Evolutionary conservation across 257 asterid genomes (phyloP).

Genomic region (Solanum dulcamara): DNA sequence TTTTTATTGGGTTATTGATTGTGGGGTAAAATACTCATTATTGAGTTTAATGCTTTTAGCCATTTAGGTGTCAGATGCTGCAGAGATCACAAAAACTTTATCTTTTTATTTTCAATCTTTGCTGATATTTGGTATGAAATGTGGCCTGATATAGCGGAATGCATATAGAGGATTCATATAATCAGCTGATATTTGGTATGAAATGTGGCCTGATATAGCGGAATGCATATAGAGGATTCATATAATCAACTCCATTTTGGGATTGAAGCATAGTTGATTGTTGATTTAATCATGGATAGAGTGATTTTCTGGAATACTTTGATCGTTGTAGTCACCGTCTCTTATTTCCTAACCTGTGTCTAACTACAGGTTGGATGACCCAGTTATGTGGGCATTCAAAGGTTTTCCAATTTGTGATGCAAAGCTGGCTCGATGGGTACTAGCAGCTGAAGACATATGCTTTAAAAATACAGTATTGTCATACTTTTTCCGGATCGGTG

Average conservation of each 20-base stretch:
- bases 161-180: too few relatives aligned
- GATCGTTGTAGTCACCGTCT: neutral
- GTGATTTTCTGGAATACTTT: neutral
- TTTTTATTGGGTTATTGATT: neutral
- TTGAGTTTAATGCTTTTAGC: too few relatives aligned
- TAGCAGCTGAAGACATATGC: conserved; percentile 96
- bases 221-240: neutral
- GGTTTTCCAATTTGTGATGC: conserved; percentile 68
- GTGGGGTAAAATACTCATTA: neutral
- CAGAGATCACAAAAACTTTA: too few relatives aligned
- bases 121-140: neutral
- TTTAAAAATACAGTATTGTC: conserved; percentile 64
- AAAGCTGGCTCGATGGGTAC: conserved; percentile 77
- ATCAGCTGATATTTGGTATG: too few relatives aligned
- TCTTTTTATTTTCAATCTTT: neutral
- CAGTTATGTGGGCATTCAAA: conserved; percentile 84
- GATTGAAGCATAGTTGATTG: neutral
- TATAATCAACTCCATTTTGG: neutral
- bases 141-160: too few relatives aligned
- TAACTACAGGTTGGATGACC: conserved; percentile 84
- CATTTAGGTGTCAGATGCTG: too few relatives aligned
- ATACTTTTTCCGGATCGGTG: conserved; percentile 82
- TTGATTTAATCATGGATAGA: neutral
- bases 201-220: neutral
- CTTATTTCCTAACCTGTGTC: neutral